Evolutionary conservation across 1,284 basidiomycete species (phyloP).

Genomic region (Schizophyllum commune): DNA sequence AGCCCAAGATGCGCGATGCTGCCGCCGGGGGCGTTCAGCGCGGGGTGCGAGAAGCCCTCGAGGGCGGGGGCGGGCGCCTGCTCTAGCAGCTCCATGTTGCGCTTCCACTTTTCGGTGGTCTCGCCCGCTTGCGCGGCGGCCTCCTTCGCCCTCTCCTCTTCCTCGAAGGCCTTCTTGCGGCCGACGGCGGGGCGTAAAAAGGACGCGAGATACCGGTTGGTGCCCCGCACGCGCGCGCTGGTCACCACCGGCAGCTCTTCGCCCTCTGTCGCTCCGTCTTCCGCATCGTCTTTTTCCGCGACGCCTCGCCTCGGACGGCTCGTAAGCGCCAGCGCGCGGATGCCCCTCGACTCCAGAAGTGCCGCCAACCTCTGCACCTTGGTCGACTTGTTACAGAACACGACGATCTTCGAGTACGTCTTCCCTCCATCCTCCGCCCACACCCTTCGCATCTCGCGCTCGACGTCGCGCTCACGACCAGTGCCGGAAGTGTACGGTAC

Average conservation of each 20-base stretch:
- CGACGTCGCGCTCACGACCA: conserved; percentile 72
- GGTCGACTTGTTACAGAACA: conserved; percentile 75
- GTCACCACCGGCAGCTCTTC: conserved; percentile 21
- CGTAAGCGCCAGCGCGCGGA: conserved; percentile 55
- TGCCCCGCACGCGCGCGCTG: conserved; percentile 53
- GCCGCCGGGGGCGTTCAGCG: not conserved
- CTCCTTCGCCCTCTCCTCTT: conserved; percentile 1
- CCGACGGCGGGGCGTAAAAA: conserved; percentile 43
- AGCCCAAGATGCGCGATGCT: not conserved
- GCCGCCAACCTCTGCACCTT: conserved; percentile 54
- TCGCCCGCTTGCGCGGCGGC: conserved; percentile 1
- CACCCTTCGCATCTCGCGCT: conserved; percentile 60
- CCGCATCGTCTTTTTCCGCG: not conserved
- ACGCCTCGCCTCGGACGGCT: conserved; percentile 11
- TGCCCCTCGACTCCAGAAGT: conserved; percentile 51
- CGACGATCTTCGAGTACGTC: conserved; percentile 51
- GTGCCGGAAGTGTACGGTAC: conserved; percentile 64
- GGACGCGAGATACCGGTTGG: conserved; percentile 65
- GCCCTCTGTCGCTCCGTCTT: conserved; percentile 27
- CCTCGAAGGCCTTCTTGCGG: conserved; percentile 2
- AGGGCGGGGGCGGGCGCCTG: conserved; percentile 4
- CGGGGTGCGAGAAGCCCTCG: not conserved
- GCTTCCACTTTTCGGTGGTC: not conserved
- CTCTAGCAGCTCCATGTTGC: not conserved
- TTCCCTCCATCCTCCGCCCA: conserved; percentile 64